Percentiles rank a stretch among this genome's conserved stretches.
Conservation (phyloP, 2,329 filamentous ascomycete genomes). For the Nemania abortiva region DNA sequence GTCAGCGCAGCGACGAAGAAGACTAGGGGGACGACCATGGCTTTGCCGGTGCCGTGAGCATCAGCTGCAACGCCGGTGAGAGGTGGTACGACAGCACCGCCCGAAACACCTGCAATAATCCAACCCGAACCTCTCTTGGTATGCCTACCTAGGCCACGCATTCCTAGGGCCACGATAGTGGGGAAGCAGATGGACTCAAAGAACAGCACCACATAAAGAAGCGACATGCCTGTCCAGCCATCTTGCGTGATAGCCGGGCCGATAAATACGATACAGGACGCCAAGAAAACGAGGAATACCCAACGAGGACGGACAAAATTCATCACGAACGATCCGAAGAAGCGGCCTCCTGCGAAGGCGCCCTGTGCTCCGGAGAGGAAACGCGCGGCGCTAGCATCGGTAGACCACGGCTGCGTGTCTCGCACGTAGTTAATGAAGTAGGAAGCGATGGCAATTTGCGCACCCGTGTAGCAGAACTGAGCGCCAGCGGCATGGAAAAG, state of each 20-base stretch:
- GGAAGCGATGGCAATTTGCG: conserved; percentile 73
- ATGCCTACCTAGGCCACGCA: conserved; percentile 79
- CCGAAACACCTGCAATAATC: conserved; percentile 77
- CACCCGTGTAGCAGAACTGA: conserved; percentile 83
- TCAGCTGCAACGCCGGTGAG: conserved; percentile 78
- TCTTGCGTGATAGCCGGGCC: conserved; percentile 61
- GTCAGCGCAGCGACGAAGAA: conserved; percentile 69
- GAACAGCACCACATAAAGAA: conserved; percentile 79
- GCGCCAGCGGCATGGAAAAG: conserved; percentile 81
- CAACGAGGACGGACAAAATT: conserved; percentile 72
- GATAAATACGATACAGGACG: conserved; percentile 72
- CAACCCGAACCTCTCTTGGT: conserved; percentile 81
- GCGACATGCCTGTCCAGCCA: conserved; percentile 64
- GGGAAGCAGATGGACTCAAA: conserved; percentile 87
- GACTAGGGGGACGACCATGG: conserved; percentile 74
- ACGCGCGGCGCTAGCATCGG: conserved; percentile 67
- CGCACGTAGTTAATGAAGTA: conserved; percentile 82
- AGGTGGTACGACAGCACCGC: conserved; percentile 80
- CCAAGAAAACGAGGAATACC: conserved; percentile 76
- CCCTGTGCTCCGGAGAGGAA: conserved; percentile 81
- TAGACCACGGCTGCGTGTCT: conserved; percentile 67
- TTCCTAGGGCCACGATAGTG: conserved; percentile 82
- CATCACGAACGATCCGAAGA: conserved; percentile 76
- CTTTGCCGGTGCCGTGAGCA: conserved; percentile 66
- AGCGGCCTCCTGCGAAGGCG: conserved; percentile 78